These are phyloP conservation scores for Epithemia pelagica DNA, from an alignment of 108 stramenopile species.

Conservation along the genomic window DNA sequence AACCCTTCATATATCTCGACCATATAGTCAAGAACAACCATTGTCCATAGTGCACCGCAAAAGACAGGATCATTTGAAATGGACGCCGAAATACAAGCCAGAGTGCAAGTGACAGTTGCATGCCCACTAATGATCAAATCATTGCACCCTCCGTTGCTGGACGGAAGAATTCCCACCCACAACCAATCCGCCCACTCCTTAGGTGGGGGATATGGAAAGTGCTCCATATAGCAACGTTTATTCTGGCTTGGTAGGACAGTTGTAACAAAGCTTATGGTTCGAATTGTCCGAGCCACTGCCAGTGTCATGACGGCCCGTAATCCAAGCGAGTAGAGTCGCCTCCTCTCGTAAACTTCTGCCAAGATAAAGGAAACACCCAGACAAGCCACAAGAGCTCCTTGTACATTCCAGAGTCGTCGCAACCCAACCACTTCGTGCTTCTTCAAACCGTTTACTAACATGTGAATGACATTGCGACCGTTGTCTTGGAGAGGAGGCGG, in stretches of 20 bases:
- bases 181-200: constrained; percentile 58
- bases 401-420: constrained; percentile 57
- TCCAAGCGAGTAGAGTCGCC: constrained; percentile 49
- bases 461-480: constrained; percentile 48
- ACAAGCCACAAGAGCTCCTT: constrained; percentile 62
- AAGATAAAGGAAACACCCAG: constrained; percentile 52
- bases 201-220: constrained; percentile 58
- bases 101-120: constrained; percentile 65
- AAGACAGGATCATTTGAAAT: constrained; percentile 42
- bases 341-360: constrained; percentile 40
- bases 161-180: constrained; percentile 56
- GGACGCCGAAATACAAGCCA: constrained; percentile 57
- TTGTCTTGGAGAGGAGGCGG: constrained; percentile 72
- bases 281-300: constrained; percentile 48
- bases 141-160: constrained; percentile 72
- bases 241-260: constrained; percentile 73
- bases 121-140: constrained; percentile 82
- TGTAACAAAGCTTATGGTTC: constrained; percentile 59
- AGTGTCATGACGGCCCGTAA: constrained; percentile 50
- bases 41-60: constrained; percentile 51
- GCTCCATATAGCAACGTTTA: constrained; percentile 47
- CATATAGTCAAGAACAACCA: constrained; percentile 61
- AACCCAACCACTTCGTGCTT: constrained; percentile 47
- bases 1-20: constrained; percentile 80
- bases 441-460: constrained; percentile 32